Base-by-base conservation (phyloP, 78 protist genomes). In the Pigoraptor vietnamica region DNA sequence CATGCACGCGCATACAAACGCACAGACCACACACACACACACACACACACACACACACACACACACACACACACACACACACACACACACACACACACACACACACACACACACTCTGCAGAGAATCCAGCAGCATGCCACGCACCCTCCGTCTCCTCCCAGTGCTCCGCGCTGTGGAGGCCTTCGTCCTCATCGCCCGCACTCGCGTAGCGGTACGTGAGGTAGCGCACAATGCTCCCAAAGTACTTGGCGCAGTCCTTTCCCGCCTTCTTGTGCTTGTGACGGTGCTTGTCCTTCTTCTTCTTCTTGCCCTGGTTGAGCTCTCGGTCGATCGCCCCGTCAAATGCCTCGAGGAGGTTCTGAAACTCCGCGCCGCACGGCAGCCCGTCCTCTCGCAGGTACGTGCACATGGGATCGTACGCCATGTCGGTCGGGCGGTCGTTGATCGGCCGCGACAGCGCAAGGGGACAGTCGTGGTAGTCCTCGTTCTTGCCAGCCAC, bases 321-420 rank as follows among this genome's bases (percentile, higher is more conserved):
- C 67, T 48, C 67, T 6, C 67, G 67, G 67, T 48, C 67, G 67
- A 48, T 48, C 67, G 67, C 67, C 23, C 32, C 84, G 84, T 14
- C 67, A 87, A 87, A 87, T 29, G 37, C 24, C 39, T 39, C 35
- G 21, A 87, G 19, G 24, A 24, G 39, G 2, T 1, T 2, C 56
- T 39, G 55, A 67, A 87, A 87, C 23, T 87, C 89, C 23, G 21
- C 35, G 67, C 89, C 89, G 35, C 34, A 67, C 34, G 89, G 89
- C 34, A 87, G 56, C 0, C 2, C 0, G 33, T 38, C 55, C 10
- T 39, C 56, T 14, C 84, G 34, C 10, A 25, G 35, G 32, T 79
- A 79, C 21, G 84, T 2, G 84, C 84, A 79, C 34, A 25, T 25
- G 35, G 84, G 84, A 79, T 87, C 89, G 56, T 0, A 0, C n/a